These are phyloP conservation scores for Candida tammaniensis DNA, from an alignment of 805 yeast genomes.

Conservation along the genomic window DNA sequence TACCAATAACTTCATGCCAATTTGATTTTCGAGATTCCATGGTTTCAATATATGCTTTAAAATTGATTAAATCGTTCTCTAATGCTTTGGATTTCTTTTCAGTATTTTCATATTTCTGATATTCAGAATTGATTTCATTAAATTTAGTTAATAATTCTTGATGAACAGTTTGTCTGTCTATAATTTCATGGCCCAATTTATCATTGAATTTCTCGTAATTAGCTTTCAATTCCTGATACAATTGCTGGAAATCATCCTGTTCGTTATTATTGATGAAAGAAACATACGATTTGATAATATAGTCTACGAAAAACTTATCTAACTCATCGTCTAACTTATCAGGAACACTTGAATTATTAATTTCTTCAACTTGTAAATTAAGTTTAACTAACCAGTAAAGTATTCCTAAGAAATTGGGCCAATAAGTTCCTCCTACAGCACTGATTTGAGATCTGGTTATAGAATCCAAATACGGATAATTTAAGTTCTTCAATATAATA, in stretches of 20 bases:
- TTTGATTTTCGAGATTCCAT: constrained; percentile 62
- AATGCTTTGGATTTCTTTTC: constrained; percentile 59
- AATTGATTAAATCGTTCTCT: constrained; percentile 67
- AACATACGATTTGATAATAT: constrained; percentile 64
- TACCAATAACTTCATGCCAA: constrained; percentile 61
- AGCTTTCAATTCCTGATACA: constrained; percentile 51
- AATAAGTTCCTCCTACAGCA: constrained; percentile 87
- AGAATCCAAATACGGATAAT: constrained; percentile 77
- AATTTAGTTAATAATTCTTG: constrained; percentile 36
- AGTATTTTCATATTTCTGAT: constrained; percentile 48
- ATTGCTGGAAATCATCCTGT: constrained; percentile 43
- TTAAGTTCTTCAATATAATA: constrained; percentile 57
- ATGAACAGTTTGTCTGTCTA: constrained; percentile 39
- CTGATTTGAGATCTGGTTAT: constrained; percentile 82
- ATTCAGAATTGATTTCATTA: constrained; percentile 41
- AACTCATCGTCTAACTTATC: constrained; percentile 38
- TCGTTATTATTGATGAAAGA: constrained; percentile 64
- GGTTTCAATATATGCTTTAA: constrained; percentile 65
- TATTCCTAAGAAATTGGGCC: constrained; percentile 83
- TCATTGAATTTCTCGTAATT: constrained; percentile 53
- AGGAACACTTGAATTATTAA: constrained; percentile 18
- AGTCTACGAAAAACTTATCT: constrained; percentile 54
- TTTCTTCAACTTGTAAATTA: constrained; percentile 32
- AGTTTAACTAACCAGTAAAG: constrained; percentile 75
- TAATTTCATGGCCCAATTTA: constrained; percentile 47